A percentile compares a stretch with the other conserved stretches of the same genome.
These are phyloP conservation scores for Hypoxylon sp. DNA, from an alignment of 2,329 filamentous ascomycete species.

Conservation along the genomic window DNA sequence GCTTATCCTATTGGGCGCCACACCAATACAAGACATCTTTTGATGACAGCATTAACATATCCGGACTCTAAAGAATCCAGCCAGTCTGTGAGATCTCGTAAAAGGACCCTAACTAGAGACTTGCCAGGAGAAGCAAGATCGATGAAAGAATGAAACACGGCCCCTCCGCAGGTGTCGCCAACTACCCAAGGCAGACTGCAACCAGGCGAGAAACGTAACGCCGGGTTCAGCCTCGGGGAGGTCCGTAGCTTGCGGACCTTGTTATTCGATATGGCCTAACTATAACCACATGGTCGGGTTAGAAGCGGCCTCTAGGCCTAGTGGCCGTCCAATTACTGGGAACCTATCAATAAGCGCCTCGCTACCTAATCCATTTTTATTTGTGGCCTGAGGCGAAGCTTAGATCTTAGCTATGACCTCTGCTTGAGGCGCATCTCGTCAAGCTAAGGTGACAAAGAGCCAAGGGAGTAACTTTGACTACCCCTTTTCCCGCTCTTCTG, in stretches of 20 bases:
- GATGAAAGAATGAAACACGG: slow-evolving; percentile 22
- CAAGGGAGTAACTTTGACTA: background rate
- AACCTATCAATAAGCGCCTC: slow-evolving; percentile 10
- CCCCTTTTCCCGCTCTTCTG: background rate
- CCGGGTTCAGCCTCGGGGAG: slow-evolving; percentile 1
- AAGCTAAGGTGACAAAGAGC: slow-evolving; percentile 1
- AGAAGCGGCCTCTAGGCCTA: background rate
- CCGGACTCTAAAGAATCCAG: background rate
- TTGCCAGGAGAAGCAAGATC: slow-evolving; percentile 13
- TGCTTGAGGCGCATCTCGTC: background rate
- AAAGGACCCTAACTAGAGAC: slow-evolving; percentile 1
- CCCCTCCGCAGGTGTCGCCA: background rate
- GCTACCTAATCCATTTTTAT: background rate
- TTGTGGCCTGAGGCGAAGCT: slow-evolving; percentile 1
- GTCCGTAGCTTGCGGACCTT: background rate
- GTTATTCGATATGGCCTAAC: background rate
- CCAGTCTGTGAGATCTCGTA: background rate
- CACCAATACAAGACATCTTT: background rate
- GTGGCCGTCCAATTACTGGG: background rate
- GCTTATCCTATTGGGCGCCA: background rate
- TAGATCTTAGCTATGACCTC: slow-evolving; percentile 1
- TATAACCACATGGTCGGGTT: background rate
- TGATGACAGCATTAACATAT: background rate
- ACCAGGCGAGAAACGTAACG: slow-evolving; percentile 6
- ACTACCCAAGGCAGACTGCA: slow-evolving; percentile 1